Percentiles rank a stretch among this genome's conserved stretches.
Conservation (phyloP, 768 basidiomycete species). For the Macrolepiota albuminosa region DNA sequence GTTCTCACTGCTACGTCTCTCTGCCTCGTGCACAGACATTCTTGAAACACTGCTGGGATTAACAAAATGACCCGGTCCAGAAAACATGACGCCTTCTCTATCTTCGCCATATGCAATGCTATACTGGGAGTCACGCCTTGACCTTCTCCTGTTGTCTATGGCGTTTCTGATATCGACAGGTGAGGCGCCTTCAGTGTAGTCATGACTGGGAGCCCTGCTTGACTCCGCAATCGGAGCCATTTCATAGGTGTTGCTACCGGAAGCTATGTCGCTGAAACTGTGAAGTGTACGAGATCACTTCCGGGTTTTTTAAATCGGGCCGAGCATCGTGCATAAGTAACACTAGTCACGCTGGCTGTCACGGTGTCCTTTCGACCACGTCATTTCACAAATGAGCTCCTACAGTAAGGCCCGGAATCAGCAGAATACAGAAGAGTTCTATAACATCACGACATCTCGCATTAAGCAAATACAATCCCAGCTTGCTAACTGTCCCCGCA, state of each 20-base stretch:
- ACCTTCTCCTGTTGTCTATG: constrained; percentile 41
- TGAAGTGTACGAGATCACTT: not conserved
- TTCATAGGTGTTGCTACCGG: constrained; percentile 26
- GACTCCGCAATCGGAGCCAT: constrained; percentile 38
- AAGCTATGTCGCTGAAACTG: constrained; percentile 9
- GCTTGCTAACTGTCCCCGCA: constrained; percentile 47
- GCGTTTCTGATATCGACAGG: constrained; percentile 66
- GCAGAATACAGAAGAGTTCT: constrained; percentile 43
- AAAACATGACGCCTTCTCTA: constrained; percentile 67
- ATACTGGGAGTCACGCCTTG: constrained; percentile 67
- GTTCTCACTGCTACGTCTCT: constrained; percentile 53
- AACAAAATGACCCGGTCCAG: constrained; percentile 64
- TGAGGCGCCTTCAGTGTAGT: constrained; percentile 88
- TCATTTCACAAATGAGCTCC: constrained; percentile 23
- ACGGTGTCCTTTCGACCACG: not conserved
- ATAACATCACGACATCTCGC: constrained; percentile 58
- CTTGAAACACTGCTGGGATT: constrained; percentile 78
- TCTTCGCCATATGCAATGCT: constrained; percentile 54
- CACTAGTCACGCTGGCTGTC: not conserved
- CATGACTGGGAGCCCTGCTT: constrained; percentile 30
- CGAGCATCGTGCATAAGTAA: not conserved
- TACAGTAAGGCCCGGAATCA: constrained; percentile 30
- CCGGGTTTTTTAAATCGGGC: not conserved
- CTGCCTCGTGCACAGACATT: constrained; percentile 61
- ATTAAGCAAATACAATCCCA: constrained; percentile 68